Evolutionary conservation across 345 rosid species (phyloP).

Genomic region (Salix caprea): DNA sequence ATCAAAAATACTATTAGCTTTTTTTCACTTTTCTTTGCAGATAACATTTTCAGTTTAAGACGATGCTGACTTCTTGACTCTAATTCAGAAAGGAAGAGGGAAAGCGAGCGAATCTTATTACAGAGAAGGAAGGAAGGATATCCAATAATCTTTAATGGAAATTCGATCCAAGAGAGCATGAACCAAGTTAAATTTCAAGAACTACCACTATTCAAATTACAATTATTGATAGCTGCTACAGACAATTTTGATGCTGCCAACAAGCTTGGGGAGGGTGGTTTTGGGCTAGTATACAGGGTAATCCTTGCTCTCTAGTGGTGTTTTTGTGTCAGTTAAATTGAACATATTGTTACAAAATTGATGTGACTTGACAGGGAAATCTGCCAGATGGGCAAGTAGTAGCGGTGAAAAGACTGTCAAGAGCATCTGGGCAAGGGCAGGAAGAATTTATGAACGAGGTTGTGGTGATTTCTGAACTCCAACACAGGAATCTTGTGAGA

Average conservation of each 20-base stretch:
- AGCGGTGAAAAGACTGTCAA: slow-evolving; percentile 38
- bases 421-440: slow-evolving; percentile 24
- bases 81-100: neutral
- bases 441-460: slow-evolving; percentile 43
- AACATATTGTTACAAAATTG: neutral
- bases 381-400: slow-evolving; percentile 27
- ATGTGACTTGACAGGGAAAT: slow-evolving; percentile 5
- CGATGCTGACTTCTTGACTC: neutral
- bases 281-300: slow-evolving; percentile 23
- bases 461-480: slow-evolving; percentile 36
- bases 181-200: slow-evolving; percentile 3
- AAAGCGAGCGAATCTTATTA: neutral
- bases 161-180: neutral
- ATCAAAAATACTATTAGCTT: neutral
- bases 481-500: slow-evolving; percentile 36
- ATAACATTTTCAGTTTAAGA: neutral
- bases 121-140: neutral
- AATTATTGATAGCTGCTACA: slow-evolving; percentile 10
- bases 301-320: neutral
- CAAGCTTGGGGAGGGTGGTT: slow-evolving; percentile 25
- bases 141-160: neutral
- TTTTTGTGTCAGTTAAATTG: neutral
- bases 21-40: too few relatives aligned
- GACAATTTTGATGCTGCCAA: slow-evolving; percentile 3
- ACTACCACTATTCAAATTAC: slow-evolving; percentile 6